Evolutionary conservation across 176 grass and related monocot species (phyloP).

Genomic region (Poa annua): DNA sequence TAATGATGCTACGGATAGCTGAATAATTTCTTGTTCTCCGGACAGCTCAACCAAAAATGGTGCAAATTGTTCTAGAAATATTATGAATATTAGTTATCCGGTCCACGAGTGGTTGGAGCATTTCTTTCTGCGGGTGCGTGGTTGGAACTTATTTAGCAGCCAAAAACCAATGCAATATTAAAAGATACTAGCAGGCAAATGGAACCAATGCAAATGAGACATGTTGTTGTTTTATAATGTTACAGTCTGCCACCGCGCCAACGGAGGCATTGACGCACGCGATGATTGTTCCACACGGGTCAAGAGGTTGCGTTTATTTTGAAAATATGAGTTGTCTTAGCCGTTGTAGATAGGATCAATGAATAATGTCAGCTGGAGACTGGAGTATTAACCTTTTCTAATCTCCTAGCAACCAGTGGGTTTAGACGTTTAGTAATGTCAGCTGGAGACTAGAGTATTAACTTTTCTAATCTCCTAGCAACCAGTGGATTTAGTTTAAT

Average conservation of each 20-base stretch:
- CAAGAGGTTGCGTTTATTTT: background rate
- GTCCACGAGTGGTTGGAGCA: background rate
- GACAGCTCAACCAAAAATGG: too few species aligned
- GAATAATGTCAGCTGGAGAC: background rate
- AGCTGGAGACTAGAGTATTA: background rate
- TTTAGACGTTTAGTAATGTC: background rate
- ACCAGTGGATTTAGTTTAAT: too few species aligned
- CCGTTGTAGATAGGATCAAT: constrained; percentile 28
- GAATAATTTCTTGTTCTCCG: too few species aligned
- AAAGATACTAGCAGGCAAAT: background rate
- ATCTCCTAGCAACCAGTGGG: too few species aligned
- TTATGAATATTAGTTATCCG: background rate
- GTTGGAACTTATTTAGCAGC: too few species aligned
- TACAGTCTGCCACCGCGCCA: background rate
- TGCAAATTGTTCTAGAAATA: background rate
- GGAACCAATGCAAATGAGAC: background rate
- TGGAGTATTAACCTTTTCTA: too few species aligned
- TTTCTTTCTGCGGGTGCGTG: background rate
- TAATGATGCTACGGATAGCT: too few species aligned
- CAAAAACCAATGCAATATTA: too few species aligned
- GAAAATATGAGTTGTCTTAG: background rate
- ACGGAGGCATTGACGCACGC: background rate
- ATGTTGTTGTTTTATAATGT: background rate
- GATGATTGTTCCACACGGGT: background rate
- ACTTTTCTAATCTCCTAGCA: background rate